phyloP scores from a whole-genome alignment of 192 early-diverging fungal species.

The Entomortierella chlamydospora region DNA sequence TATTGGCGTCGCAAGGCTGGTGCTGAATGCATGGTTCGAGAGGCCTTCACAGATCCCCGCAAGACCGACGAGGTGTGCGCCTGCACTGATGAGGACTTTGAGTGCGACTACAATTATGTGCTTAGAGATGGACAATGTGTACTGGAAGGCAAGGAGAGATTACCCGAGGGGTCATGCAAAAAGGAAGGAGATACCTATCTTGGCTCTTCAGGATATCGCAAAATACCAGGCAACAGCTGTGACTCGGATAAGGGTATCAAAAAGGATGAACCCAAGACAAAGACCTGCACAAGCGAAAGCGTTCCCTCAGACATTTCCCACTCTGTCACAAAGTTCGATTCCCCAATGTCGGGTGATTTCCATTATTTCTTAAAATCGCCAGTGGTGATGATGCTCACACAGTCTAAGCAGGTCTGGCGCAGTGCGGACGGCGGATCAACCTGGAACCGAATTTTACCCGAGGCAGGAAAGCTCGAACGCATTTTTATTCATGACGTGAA shows the following conservation, averaged over 20 bases:
- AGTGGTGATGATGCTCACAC: conserved; percentile 70
- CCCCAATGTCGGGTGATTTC: conserved; percentile 27
- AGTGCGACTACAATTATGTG: conserved; percentile 92
- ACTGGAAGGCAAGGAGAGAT: conserved; percentile 59
- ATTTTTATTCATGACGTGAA: conserved; percentile 81
- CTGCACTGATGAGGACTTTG: conserved; percentile 89
- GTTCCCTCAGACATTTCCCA: conserved; percentile 39
- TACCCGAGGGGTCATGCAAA: conserved; percentile 75
- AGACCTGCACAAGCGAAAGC: conserved; percentile 60
- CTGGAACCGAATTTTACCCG: conserved; percentile 71
- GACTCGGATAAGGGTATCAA: conserved; percentile 55
- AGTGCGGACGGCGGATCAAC: conserved; percentile 79
- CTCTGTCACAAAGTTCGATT: conserved; percentile 40
- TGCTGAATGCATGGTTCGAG: conserved; percentile 80
- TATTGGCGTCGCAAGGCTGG: conserved; percentile 83
- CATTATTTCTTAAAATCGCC: conserved; percentile 76
- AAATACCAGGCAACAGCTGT: conserved; percentile 89
- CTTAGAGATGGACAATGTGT: conserved; percentile 71
- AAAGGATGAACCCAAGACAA: conserved; percentile 69
- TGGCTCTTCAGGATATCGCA: conserved; percentile 82
- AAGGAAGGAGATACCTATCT: conserved; percentile 71
- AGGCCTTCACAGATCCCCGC: conserved; percentile 67
- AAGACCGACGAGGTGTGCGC: conserved; percentile 72
- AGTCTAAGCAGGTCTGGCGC: conserved; percentile 71
- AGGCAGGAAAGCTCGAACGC: conserved; percentile 61